These are phyloP conservation scores for Carex littledalei DNA, from an alignment of 176 grass and related monocot species.

Conservation along the genomic window DNA sequence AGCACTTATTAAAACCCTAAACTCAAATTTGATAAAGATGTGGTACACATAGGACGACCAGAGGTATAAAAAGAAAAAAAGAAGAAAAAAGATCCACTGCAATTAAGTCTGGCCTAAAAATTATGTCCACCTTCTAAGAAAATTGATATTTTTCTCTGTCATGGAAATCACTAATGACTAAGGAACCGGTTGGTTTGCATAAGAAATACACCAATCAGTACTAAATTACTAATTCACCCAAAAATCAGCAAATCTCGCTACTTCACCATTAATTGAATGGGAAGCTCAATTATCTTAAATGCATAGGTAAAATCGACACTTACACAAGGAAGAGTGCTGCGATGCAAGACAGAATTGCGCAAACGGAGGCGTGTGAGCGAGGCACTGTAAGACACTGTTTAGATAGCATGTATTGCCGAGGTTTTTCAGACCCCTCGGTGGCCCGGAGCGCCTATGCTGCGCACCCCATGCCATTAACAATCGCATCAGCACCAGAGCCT, in stretches of 20 bases:
- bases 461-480: conserved; percentile 7
- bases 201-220: background rate
- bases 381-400: conserved; percentile 96
- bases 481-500: conserved; percentile 2
- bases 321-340: conserved; percentile 76
- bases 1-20: background rate
- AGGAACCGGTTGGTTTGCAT: background rate
- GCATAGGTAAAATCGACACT: background rate
- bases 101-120: background rate
- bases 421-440: conserved; percentile 79
- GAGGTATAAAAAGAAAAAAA: background rate
- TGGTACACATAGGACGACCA: background rate
- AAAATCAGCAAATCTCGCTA: background rate
- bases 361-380: conserved; percentile 80
- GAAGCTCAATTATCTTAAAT: background rate
- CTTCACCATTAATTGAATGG: background rate
- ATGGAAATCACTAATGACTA: background rate
- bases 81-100: background rate
- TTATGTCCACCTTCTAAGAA: background rate
- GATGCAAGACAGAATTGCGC: conserved; percentile 67
- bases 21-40: background rate
- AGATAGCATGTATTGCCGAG: conserved; percentile 96
- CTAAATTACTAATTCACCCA: background rate
- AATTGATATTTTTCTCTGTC: background rate
- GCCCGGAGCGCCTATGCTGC: conserved; percentile 50